Conservation (phyloP, 441 rosid species). For the Syzygium malaccense region DNA sequence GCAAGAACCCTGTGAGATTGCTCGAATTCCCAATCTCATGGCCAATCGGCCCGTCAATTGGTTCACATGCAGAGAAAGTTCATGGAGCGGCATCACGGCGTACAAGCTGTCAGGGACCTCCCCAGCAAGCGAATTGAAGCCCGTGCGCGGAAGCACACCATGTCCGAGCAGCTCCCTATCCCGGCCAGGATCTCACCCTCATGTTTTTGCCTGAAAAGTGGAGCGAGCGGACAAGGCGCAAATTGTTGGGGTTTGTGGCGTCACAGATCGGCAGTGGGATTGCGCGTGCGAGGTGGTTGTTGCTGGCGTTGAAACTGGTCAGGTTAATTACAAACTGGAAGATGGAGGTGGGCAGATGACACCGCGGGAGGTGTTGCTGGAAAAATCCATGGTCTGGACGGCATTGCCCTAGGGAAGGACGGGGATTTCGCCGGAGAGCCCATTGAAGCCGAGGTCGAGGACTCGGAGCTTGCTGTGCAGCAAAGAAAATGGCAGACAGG, state of each 20-base stretch:
- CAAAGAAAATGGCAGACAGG: conserved; percentile 25
- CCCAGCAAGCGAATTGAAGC: conserved; percentile 58
- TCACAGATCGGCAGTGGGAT: conserved; percentile 47
- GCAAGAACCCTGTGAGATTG: conserved; percentile 46
- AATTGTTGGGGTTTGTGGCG: conserved; percentile 17
- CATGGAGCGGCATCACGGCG: conserved; percentile 23
- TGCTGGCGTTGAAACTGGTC: conserved; percentile 55
- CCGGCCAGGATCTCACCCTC: conserved; percentile 33
- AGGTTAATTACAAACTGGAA: conserved; percentile 31
- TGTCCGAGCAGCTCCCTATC: conserved; percentile 39
- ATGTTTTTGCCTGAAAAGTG: conserved; percentile 58
- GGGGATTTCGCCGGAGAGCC: conserved; percentile 39
- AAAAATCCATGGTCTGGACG: conserved; percentile 27
- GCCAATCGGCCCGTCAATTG: conserved; percentile 35
- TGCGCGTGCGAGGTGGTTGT: conserved; percentile 52
- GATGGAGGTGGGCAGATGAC: conserved; percentile 14
- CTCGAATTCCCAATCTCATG: conserved; percentile 28
- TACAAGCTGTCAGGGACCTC: conserved; percentile 48
- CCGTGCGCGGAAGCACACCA: conserved; percentile 43
- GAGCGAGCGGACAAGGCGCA: conserved; percentile 19
- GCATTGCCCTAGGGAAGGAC: conserved; percentile 6
- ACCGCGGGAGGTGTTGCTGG: conserved; percentile 43
- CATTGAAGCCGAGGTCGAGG: conserved; percentile 56
- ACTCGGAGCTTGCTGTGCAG: conserved; percentile 18
- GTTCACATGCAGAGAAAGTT: conserved; percentile 45